A percentile compares a stretch with the other conserved stretches of the same genome.
phyloP scores from a whole-genome alignment of 805 yeast genomes.

The Naumovozyma dairenensis region DNA sequence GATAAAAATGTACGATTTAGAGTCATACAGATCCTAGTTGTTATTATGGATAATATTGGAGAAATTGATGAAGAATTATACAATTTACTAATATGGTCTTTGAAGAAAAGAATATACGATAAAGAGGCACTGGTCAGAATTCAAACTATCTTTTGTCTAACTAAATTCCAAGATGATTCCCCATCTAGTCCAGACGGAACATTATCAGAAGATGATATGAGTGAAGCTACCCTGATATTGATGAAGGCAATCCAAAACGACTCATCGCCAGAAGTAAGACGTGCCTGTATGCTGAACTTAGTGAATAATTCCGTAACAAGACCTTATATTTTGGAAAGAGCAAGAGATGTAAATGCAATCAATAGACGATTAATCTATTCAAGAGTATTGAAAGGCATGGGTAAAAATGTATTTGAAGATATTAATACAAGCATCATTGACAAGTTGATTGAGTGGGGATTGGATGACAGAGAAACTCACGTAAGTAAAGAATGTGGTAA shows the following conservation, averaged over 20 bases:
- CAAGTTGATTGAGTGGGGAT: constrained; percentile 69
- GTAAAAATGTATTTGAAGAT: constrained; percentile 40
- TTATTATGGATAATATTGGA: constrained; percentile 58
- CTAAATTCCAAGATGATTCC: constrained; percentile 64
- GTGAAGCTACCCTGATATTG: constrained; percentile 39
- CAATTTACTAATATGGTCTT: constrained; percentile 47
- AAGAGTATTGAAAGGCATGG: constrained; percentile 55
- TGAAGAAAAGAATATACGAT: constrained; percentile 57
- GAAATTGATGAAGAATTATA: constrained; percentile 69
- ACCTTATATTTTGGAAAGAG: constrained; percentile 62
- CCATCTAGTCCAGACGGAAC: constrained; percentile 18
- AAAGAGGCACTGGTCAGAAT: constrained; percentile 69
- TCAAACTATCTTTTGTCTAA: constrained; percentile 74
- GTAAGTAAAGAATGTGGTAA: constrained; percentile 65
- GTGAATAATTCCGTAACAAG: constrained; percentile 44
- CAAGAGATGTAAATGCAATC: constrained; percentile 63
- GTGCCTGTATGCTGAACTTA: constrained; percentile 70
- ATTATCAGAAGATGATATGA: constrained; percentile 30
- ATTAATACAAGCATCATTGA: constrained; percentile 42
- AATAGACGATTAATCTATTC: constrained; percentile 69
- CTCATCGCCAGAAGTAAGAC: constrained; percentile 77
- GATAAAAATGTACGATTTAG: constrained; percentile 73
- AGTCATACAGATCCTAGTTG: constrained; percentile 65
- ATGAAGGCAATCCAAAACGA: constrained; percentile 59
- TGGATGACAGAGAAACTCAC: constrained; percentile 69